Evolutionary conservation across 208 protist species (phyloP).

Genomic region (Acanthamoeba healyi): DNA sequence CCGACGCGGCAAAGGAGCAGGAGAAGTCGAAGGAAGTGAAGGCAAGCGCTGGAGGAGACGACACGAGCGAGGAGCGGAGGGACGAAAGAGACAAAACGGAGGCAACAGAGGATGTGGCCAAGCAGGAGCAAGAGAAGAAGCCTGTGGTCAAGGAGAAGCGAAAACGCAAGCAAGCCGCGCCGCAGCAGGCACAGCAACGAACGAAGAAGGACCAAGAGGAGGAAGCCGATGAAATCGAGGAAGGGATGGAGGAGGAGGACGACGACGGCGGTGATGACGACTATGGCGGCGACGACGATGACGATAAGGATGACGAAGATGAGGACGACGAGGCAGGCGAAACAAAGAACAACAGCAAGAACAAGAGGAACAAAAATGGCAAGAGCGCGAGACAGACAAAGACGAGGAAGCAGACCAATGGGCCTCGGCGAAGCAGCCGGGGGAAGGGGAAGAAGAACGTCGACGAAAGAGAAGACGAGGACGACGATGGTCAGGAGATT

Average conservation of each 20-base stretch:
- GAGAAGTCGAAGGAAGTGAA: not conserved
- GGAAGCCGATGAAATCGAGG: conserved; percentile 35
- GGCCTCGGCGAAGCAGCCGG: not conserved
- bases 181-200: not conserved
- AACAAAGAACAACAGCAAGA: not conserved
- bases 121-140: not conserved
- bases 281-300: not conserved
- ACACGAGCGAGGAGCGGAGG: not conserved
- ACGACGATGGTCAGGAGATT: not conserved
- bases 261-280: not conserved
- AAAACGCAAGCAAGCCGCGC: conserved; percentile 13
- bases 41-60: not conserved
- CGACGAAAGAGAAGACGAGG: not conserved
- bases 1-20: not conserved
- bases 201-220: no score
- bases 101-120: not conserved
- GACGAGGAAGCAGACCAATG: not conserved
- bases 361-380: no score
- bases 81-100: not conserved
- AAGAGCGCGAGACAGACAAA: not conserved
- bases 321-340: not conserved
- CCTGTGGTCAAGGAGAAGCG: not conserved
- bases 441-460: not conserved
- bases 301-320: not conserved
- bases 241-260: no score